Percentiles rank a stretch among this genome's conserved stretches.
phyloP scores from a whole-genome alignment of 805 yeast genomes.

The Wickerhamiella siamensis region DNA sequence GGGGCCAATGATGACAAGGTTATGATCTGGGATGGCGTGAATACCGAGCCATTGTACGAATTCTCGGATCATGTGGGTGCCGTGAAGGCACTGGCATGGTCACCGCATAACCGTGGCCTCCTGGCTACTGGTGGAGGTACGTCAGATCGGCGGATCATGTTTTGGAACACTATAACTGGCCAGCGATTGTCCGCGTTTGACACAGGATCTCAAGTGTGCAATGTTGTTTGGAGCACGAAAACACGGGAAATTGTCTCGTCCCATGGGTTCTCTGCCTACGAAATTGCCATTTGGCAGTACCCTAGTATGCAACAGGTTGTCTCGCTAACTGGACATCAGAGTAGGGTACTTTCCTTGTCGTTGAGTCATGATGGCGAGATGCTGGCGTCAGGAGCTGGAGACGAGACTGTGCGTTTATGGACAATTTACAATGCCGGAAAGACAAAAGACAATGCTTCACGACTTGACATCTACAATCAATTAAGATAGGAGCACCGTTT shows the following conservation, averaged over 20 bases:
- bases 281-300: conserved; percentile 86
- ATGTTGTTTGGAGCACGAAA: conserved; percentile 81
- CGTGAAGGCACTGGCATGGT: conserved; percentile 93
- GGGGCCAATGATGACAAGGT: conserved; percentile 91
- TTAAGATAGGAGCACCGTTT: conserved; percentile 9
- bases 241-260: conserved; percentile 87
- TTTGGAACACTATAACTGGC: conserved; percentile 86
- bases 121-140: conserved; percentile 97
- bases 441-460: conserved; percentile 4
- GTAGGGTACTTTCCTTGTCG: conserved; percentile 76
- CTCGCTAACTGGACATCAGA: conserved; percentile 85
- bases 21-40: conserved; percentile 74
- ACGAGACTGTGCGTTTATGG: conserved; percentile 93
- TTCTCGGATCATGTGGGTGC: conserved; percentile 86
- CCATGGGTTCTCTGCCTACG: conserved; percentile 86
- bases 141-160: conserved; percentile 74
- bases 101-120: conserved; percentile 90
- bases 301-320: conserved; percentile 89
- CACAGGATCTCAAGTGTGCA: conserved; percentile 94
- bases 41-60: conserved; percentile 49
- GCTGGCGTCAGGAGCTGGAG: conserved; percentile 96
- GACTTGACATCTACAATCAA: conserved; percentile 8
- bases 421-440: conserved; percentile 70
- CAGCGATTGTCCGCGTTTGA: conserved; percentile 62
- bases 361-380: conserved; percentile 94